Evolutionary conservation across 176 grass and related monocot genomes (phyloP).

Genomic region (Pontederia paniculata): DNA sequence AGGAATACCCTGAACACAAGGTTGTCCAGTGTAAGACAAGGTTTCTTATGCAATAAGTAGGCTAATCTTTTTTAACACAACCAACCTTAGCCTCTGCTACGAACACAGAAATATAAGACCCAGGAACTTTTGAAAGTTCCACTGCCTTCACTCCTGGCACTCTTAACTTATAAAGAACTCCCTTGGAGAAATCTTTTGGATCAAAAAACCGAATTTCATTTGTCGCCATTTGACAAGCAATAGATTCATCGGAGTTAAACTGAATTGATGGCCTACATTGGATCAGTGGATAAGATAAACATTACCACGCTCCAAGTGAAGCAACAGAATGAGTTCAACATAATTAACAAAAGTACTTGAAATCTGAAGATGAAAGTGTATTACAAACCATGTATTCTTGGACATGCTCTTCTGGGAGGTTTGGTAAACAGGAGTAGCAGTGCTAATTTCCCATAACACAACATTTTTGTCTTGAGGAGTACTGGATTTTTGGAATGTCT

Average conservation of each 20-base stretch:
- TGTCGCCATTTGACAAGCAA: constrained; percentile 67
- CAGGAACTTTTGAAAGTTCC: constrained; percentile 67
- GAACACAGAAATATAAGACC: constrained; percentile 66
- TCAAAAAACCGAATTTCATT: constrained; percentile 90
- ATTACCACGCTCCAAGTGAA: background rate
- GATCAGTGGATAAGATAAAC: constrained; percentile 1
- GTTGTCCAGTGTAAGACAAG: background rate
- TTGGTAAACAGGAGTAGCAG: constrained; percentile 41
- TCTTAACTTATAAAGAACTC: constrained; percentile 50
- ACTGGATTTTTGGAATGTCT: constrained; percentile 78
- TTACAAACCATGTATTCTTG: constrained; percentile 62
- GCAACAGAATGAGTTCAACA: background rate
- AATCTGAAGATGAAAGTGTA: background rate
- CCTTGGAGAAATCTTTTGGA: constrained; percentile 76
- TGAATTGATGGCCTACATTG: constrained; percentile 74
- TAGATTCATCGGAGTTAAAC: constrained; percentile 76
- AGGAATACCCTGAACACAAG: constrained; percentile 48
- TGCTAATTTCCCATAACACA: constrained; percentile 54
- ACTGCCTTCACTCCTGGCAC: constrained; percentile 62
- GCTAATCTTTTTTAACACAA: constrained; percentile 5
- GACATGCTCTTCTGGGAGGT: constrained; percentile 84
- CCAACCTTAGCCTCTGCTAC: constrained; percentile 72
- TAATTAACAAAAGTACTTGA: background rate
- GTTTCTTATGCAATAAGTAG: constrained; percentile 4
- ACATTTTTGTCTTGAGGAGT: constrained; percentile 87